phyloP scores from a whole-genome alignment of 2,329 filamentous ascomycete species.

The Penicillium sp. region DNA sequence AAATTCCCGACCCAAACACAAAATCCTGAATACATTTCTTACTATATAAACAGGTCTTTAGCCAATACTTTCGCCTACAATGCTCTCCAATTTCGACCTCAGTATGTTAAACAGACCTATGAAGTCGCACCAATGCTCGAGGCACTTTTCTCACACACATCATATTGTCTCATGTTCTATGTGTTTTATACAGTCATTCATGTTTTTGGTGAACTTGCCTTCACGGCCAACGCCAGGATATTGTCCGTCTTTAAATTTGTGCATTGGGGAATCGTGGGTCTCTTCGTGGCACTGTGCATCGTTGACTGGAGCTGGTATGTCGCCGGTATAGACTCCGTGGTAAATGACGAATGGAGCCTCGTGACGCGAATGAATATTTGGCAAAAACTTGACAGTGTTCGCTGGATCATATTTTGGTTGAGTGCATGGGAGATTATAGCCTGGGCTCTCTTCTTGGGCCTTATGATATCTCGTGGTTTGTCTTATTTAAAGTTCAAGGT shows the following conservation, averaged over 20 bases:
- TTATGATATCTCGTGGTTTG: background rate
- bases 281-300: background rate
- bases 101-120: background rate
- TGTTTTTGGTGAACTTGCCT: background rate
- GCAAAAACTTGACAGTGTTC: background rate
- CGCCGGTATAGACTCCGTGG: background rate
- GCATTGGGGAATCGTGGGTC: background rate
- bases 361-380: background rate
- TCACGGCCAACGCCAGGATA: background rate
- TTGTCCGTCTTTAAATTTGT: background rate
- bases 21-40: background rate
- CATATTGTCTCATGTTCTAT: background rate
- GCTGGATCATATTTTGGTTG: background rate
- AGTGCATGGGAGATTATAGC: background rate
- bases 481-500: background rate
- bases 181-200: background rate
- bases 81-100: background rate
- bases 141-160: background rate
- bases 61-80: background rate
- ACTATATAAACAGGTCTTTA: background rate
- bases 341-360: background rate
- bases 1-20: background rate
- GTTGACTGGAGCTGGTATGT: background rate
- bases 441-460: background rate
- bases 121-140: background rate